Evolutionary conservation across 495 filamentous ascomycete genomes (phyloP), one percentile per base, ranked within the genome.

Genomic region (Xylaria bambusicola): DNA sequence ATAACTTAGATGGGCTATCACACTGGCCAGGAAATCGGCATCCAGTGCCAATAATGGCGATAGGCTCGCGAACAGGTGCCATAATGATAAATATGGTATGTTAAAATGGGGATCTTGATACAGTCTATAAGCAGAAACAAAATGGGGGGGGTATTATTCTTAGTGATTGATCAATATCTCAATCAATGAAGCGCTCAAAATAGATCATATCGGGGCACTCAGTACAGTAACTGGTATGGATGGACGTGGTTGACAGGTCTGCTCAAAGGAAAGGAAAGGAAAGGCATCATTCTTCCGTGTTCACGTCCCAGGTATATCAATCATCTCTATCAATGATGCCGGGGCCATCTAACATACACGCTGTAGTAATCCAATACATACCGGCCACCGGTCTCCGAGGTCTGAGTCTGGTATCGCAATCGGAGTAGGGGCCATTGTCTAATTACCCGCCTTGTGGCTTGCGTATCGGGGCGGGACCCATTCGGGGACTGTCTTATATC

Each of bases 1-100:
- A 84, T 18, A 84, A 72, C n/a, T 65, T 66, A 24, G 72, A 69
- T 3, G 74, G 70, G 29, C 56, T 68, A 13, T 60, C 65, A 6
- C 73, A 70, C 20, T 69, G 64, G 0, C 72, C 80, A 29, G 82
- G 80, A 38, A 84, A 76, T 17, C 77, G 71, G 51, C 77, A 83
- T 5, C 66, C 68, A 56, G 78, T 70, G 5, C 80, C 78, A 41
- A 81, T 65, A 21, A 82, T 68, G 10, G 80, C 80, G 6, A 56
- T 38, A 2, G 53, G 53, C 44, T 56, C 51, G 17, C 15, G 8
- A 15, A 38, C 6, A 38, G 36, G 36, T 6, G 29, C 29, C 29
- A 33, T 33, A 10, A 5, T 33, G 29, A 33, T 33, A 33, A 33
- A 5, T 5, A 33, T 5, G 29, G 29, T 77, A 10, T 71, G 15